Percentiles rank a stretch among this genome's conserved stretches.
These are phyloP conservation scores for Nemania sp. DNA, from an alignment of 2,329 filamentous ascomycete species.

Conservation along the genomic window DNA sequence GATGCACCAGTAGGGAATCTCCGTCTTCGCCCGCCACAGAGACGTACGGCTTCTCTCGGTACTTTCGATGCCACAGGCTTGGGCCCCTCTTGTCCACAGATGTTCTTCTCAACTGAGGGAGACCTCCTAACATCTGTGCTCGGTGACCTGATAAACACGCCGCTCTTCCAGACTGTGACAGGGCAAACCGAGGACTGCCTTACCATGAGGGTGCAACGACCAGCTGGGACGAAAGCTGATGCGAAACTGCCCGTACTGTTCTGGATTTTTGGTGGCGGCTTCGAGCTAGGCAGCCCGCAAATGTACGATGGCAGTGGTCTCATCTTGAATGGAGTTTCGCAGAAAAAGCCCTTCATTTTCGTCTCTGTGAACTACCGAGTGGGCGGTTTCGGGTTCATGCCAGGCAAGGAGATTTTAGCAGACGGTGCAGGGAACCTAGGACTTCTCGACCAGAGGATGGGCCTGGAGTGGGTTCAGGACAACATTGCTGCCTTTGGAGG, in stretches of 20 bases:
- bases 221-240: conserved; percentile 64
- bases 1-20: conserved; percentile 74
- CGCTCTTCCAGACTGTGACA: conserved; percentile 67
- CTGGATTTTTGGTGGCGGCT: conserved; percentile 78
- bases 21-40: conserved; percentile 76
- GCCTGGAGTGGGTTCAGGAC: conserved; percentile 80
- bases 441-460: conserved; percentile 77
- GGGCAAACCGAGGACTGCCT: conserved; percentile 74
- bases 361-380: conserved; percentile 84
- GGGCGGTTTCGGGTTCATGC: conserved; percentile 79
- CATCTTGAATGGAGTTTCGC: conserved; percentile 58
- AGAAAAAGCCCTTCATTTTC: conserved; percentile 75
- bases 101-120: conserved; percentile 65
- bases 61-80: conserved; percentile 69
- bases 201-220: conserved; percentile 70
- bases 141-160: conserved; percentile 64
- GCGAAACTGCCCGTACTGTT: conserved; percentile 75
- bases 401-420: conserved; percentile 73
- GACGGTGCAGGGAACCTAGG: conserved; percentile 79
- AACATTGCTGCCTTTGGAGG: conserved; percentile 84
- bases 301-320: conserved; percentile 66
- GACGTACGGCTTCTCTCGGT: conserved; percentile 67
- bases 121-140: conserved; percentile 58
- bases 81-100: conserved; percentile 77
- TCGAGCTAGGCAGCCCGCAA: conserved; percentile 60